Evolutionary conservation across 2,329 filamentous ascomycete genomes (phyloP).

Genomic region (Magnaporthiopsis poae): DNA sequence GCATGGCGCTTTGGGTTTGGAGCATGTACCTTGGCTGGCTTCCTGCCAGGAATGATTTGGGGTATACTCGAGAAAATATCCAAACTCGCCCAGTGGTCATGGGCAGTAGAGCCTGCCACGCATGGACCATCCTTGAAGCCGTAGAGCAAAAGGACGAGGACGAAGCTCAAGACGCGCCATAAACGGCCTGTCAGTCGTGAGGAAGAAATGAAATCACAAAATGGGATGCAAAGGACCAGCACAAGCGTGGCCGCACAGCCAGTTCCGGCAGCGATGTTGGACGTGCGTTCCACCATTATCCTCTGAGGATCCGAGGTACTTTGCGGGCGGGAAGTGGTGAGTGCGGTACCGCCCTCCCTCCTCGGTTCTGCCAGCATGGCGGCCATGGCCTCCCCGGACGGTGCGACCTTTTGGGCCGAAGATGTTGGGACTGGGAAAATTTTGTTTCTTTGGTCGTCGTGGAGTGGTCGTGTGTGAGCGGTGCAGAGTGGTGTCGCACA

Average conservation of each 20-base stretch:
- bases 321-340: no score
- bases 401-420: neutral
- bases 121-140: slow-evolving; percentile 18
- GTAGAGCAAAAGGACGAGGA: slow-evolving; percentile 18
- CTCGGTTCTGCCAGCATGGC: neutral
- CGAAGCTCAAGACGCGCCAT: neutral
- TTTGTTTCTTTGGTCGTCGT: no score
- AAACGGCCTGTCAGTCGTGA: neutral
- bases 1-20: neutral
- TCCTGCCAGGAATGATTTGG: slow-evolving; percentile 16
- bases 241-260: neutral
- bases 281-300: no score
- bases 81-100: neutral
- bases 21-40: neutral
- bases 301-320: no score
- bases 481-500: neutral
- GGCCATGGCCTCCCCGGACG: neutral
- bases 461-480: neutral
- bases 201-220: neutral
- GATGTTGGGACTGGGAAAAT: neutral
- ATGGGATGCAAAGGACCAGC: neutral
- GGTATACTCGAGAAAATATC: slow-evolving; percentile 4
- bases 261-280: neutral
- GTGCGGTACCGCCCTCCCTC: neutral
- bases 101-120: neutral